A percentile compares a stretch with the other conserved stretches of the same genome.
These are phyloP conservation scores for Ceratocystis diversiconidia DNA, from an alignment of 2,329 filamentous ascomycete genomes.

Conservation along the genomic window DNA sequence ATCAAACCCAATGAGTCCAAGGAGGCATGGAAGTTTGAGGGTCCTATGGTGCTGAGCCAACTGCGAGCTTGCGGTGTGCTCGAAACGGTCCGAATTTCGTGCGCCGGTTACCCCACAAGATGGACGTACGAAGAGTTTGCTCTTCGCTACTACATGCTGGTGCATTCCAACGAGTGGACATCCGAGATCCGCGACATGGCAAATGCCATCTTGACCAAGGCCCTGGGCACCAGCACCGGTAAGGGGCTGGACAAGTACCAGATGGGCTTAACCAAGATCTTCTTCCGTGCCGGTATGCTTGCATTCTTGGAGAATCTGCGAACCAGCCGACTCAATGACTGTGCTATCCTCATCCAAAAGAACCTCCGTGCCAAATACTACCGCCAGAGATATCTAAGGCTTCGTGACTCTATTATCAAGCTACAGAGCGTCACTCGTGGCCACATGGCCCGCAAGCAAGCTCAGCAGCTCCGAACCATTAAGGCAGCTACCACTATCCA, in stretches of 20 bases:
- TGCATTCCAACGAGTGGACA: conserved; percentile 79
- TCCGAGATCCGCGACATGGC: conserved; percentile 90
- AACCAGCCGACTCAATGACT: conserved; percentile 79
- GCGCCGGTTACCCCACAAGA: conserved; percentile 87
- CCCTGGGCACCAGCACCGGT: conserved; percentile 61
- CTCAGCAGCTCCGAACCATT: conserved; percentile 66
- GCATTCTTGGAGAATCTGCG: conserved; percentile 92
- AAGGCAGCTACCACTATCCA: conserved; percentile 91
- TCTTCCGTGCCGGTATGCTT: conserved; percentile 98
- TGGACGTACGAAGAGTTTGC: conserved; percentile 99
- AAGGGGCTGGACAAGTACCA: conserved; percentile 87
- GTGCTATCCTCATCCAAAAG: conserved; percentile 97
- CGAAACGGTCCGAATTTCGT: conserved; percentile 94
- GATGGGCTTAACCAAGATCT: conserved; percentile 94
- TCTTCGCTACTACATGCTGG: conserved; percentile 93
- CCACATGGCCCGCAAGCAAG: conserved; percentile 60
- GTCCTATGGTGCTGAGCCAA: conserved; percentile 96
- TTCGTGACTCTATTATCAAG: conserved; percentile 62
- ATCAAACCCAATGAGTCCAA: conserved; percentile 99
- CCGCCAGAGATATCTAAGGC: conserved; percentile 76
- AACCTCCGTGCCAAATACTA: conserved; percentile 94
- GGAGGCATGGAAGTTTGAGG: conserved; percentile 93
- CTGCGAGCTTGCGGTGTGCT: conserved; percentile 95
- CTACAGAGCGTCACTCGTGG: conserved; percentile 70
- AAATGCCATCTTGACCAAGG: conserved; percentile 77